Conservation (phyloP, 2,329 filamentous ascomycete species). For the Fusarium cyanostomum region DNA sequence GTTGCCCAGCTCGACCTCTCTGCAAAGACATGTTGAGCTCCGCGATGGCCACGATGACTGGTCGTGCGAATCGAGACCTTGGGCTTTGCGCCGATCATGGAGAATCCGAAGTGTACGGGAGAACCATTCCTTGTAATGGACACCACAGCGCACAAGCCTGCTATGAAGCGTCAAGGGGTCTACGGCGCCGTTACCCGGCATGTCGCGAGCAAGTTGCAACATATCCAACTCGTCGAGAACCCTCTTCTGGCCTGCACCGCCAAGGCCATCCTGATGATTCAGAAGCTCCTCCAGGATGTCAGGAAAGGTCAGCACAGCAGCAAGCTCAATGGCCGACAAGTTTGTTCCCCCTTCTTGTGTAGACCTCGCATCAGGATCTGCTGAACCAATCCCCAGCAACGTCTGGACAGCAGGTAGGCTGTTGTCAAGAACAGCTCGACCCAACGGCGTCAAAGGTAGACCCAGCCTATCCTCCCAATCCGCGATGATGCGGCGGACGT, state of each 20-base stretch:
- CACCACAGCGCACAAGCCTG: conserved; percentile 1
- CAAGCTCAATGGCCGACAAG: neutral
- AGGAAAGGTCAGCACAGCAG: neutral
- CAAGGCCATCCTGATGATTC: neutral
- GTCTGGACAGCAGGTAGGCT: neutral
- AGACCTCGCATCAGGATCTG: neutral
- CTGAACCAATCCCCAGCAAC: neutral
- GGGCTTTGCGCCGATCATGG: neutral
- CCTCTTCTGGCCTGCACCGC: neutral
- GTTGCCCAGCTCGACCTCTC: neutral
- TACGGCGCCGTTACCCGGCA: neutral
- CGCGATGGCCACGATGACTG: neutral
- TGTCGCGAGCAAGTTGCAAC: neutral
- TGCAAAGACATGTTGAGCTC: neutral
- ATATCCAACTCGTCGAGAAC: neutral
- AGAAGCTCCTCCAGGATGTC: neutral
- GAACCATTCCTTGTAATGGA: neutral
- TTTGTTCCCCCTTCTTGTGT: neutral
- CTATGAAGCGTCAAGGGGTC: conserved; percentile 7
- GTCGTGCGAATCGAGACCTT: neutral
- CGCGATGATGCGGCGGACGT: neutral
- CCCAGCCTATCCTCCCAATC: conserved; percentile 5
- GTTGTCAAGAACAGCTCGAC: neutral
- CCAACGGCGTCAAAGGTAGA: neutral
- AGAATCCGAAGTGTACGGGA: neutral